Evolutionary conservation across 108 stramenopile genomes (phyloP).

Genomic region (Discostella pseudostelligera): DNA sequence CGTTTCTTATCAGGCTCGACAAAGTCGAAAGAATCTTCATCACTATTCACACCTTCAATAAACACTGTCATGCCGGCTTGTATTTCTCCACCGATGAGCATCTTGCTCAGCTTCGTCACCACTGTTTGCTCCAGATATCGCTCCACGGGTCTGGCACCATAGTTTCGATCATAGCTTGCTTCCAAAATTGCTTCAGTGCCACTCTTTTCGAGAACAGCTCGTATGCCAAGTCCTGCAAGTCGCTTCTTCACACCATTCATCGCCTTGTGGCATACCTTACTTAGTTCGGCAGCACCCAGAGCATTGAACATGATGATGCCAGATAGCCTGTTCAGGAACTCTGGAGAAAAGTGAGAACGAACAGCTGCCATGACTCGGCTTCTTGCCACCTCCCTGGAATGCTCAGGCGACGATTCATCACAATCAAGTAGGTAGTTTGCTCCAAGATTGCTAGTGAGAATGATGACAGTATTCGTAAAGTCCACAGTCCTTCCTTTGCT

Average conservation of each 20-base stretch:
- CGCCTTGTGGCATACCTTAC: conserved; percentile 80
- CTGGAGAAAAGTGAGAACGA: conserved; percentile 80
- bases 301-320: conserved; percentile 92
- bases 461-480: conserved; percentile 94
- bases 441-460: conserved; percentile 95
- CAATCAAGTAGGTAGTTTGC: conserved; percentile 68
- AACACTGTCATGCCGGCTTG: conserved; percentile 66
- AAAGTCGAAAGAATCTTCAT: conserved; percentile 63
- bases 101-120: conserved; percentile 75
- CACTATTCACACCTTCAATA: conserved; percentile 68
- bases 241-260: conserved; percentile 71
- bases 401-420: conserved; percentile 38
- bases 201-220: conserved; percentile 68
- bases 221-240: conserved; percentile 58
- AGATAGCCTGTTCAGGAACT: conserved; percentile 95
- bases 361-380: conserved; percentile 78
- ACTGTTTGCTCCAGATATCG: conserved; percentile 77
- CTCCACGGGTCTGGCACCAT: conserved; percentile 86
- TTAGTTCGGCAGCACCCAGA: conserved; percentile 73
- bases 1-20: conserved; percentile 44
- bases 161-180: conserved; percentile 73
- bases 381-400: conserved; percentile 47
- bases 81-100: conserved; percentile 79
- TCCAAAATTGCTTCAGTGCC: conserved; percentile 73
- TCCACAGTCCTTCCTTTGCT: conserved; percentile 93